Base-by-base conservation (phyloP, 306 rosid genomes). In the Crataegus laevigata region DNA sequence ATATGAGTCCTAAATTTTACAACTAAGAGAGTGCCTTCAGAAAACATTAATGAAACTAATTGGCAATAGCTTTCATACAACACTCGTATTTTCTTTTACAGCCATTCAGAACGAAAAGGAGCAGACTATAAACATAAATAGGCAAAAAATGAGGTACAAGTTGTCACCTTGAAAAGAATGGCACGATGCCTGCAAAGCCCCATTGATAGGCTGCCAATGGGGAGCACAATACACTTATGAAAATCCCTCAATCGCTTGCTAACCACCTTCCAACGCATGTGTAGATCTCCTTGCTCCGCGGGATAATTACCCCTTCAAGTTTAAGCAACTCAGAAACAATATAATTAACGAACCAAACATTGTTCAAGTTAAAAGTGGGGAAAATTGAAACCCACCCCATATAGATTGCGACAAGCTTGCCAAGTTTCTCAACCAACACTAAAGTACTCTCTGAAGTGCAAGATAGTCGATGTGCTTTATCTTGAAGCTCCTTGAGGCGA, bases 121-220 rank as follows among this genome's bases (percentile, higher is more conserved):
- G 19, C 38, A 69, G 24, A 47, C 52, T 11, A 29, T 21, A 57
- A 69, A 28, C 17, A 52, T 17, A 19, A 47, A 58, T 26, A 40
- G 40, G 10, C 24, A 59, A 65, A 69, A 54, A 66, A 63, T 22
- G 59, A 17, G 8, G 57, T 62, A 54, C 57, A 62, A 43, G 64
- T 67, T n/a, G 74, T 80, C 78, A 94, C 99, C 97, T 94, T 94
- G 86, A 94, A 94, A 69, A 94, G 96, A 83, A 94, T 80, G n/a
- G 99, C 99, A 14, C 99, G 93, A 72, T 94, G 99, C 88, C 99
- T 84, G 80, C 99, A 94, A 66, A 92, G 89, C 40, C 99, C 99
- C 75, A 83, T 79, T 30, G 97, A 94, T 54, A 94, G 87, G 79
- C 88, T 88, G 66, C 96, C 97, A 34, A 94, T 90, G 50, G 99